These are phyloP conservation scores for Fragilariopsis cylindrus DNA, from an alignment of 108 stramenopile genomes.

Conservation along the genomic window DNA sequence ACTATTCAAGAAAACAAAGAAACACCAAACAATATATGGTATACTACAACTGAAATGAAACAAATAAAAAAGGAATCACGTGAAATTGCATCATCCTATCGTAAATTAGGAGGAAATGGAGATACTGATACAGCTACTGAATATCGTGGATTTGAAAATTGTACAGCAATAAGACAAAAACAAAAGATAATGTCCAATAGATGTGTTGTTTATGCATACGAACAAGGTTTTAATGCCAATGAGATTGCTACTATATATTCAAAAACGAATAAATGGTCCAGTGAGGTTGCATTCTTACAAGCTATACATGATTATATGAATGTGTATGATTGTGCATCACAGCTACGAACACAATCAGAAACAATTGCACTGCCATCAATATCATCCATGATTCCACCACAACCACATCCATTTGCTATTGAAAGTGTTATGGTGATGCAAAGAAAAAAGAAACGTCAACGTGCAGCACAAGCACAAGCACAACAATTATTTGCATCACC, in stretches of 20 bases:
- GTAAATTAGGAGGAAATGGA: background rate
- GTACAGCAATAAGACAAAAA: background rate
- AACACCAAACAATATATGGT: background rate
- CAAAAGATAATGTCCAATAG: background rate
- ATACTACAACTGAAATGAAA: background rate
- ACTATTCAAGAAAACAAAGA: background rate
- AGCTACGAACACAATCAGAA: background rate
- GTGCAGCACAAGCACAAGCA: too few relatives aligned
- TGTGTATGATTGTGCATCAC: background rate
- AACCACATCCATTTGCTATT: background rate
- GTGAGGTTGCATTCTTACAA: slow-evolving; percentile 10
- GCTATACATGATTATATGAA: slow-evolving; percentile 15
- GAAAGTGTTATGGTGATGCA: background rate
- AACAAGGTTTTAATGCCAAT: background rate
- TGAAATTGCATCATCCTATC: background rate
- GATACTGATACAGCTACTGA: background rate
- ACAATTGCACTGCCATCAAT: background rate
- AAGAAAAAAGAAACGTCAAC: too few relatives aligned
- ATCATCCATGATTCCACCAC: slow-evolving; percentile 1
- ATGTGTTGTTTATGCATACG: background rate
- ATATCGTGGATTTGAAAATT: slow-evolving; percentile 13
- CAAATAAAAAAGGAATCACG: background rate
- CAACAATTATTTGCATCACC: too few relatives aligned
- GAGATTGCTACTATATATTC: background rate
- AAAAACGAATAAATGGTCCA: slow-evolving; percentile 2